Evolutionary conservation across 1,284 basidiomycete species (phyloP).

Genomic region (Rhodotorula sp.): DNA sequence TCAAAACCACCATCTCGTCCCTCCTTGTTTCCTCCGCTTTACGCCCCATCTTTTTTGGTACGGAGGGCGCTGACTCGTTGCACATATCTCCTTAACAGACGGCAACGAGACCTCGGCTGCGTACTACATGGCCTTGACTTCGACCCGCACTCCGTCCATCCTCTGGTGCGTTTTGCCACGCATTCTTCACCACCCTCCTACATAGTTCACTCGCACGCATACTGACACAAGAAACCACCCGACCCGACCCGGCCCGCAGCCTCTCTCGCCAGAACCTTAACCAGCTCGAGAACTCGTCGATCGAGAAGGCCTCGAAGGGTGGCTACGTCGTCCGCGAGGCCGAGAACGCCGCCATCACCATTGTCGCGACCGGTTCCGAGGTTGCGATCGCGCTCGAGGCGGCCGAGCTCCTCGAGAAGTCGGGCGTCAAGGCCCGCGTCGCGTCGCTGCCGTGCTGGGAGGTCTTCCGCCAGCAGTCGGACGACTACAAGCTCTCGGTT

Average conservation of each 20-base stretch:
- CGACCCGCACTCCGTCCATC: conserved; percentile 75
- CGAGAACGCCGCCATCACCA: conserved; percentile 70
- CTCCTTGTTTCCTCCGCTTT: neutral
- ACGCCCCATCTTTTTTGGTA: no score
- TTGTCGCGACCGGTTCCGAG: conserved; percentile 86
- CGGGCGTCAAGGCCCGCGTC: conserved; percentile 68
- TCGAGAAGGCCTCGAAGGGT: conserved; percentile 79
- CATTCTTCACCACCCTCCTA: neutral
- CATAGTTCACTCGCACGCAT: no score
- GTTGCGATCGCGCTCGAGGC: conserved; percentile 83
- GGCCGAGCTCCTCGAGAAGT: conserved; percentile 66
- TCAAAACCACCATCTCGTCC: conserved; percentile 54
- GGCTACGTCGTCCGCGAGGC: conserved; percentile 87
- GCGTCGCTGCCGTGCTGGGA: conserved; percentile 87
- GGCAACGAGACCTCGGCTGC: conserved; percentile 92
- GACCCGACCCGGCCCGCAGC: conserved; percentile 49
- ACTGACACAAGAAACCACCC: neutral
- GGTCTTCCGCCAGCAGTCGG: conserved; percentile 79
- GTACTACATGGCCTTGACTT: conserved; percentile 74
- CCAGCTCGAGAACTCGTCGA: conserved; percentile 81
- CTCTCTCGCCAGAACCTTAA: conserved; percentile 90
- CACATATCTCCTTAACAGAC: conserved; percentile 52
- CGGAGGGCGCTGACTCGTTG: no score
- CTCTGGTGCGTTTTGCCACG: conserved; percentile 49
- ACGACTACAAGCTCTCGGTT: conserved; percentile 77